phyloP scores from a whole-genome alignment of 257 asterid genomes.

The Lantana camara region DNA sequence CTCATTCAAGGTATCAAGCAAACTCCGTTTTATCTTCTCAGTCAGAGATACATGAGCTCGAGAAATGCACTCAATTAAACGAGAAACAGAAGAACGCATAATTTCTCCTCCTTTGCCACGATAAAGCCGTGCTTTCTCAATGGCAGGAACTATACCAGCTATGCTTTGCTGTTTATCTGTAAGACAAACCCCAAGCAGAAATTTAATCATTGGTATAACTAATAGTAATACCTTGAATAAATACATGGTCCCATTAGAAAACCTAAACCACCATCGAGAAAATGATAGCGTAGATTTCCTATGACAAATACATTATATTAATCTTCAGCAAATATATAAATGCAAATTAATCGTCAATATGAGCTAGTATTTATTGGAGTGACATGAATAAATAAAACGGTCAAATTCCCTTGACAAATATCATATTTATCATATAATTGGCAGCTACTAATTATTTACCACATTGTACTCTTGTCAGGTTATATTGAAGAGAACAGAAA shows the following conservation, averaged over 20 bases:
- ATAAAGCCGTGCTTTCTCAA: constrained; percentile 96
- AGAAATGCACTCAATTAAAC: constrained; percentile 84
- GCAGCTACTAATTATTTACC: neutral
- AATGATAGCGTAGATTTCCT: too few relatives aligned
- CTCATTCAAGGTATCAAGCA: constrained; percentile 84
- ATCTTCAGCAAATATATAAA: too few relatives aligned
- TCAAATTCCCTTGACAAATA: neutral
- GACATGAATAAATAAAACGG: neutral
- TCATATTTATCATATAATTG: neutral
- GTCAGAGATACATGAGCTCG: constrained; percentile 56
- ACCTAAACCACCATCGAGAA: too few relatives aligned
- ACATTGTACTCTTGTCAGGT: constrained; percentile 13
- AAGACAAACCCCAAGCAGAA: constrained; percentile 28
- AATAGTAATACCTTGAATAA: constrained; percentile 6
- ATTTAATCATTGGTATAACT: constrained; percentile 18
- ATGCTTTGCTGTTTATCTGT: constrained; percentile 73
- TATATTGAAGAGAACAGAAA: constrained; percentile 12
- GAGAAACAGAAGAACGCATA: constrained; percentile 96
- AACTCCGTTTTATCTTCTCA: constrained; percentile 64
- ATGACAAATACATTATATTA: too few relatives aligned
- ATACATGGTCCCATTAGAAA: neutral
- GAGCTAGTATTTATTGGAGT: too few relatives aligned
- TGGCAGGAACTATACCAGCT: constrained; percentile 87
- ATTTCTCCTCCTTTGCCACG: constrained; percentile 99
- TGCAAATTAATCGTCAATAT: neutral